Percentiles rank a stretch among this genome's conserved stretches.
Evolutionary conservation across 139 green algal genomes (phyloP).

Genomic region (Nannochloris sp.): DNA sequence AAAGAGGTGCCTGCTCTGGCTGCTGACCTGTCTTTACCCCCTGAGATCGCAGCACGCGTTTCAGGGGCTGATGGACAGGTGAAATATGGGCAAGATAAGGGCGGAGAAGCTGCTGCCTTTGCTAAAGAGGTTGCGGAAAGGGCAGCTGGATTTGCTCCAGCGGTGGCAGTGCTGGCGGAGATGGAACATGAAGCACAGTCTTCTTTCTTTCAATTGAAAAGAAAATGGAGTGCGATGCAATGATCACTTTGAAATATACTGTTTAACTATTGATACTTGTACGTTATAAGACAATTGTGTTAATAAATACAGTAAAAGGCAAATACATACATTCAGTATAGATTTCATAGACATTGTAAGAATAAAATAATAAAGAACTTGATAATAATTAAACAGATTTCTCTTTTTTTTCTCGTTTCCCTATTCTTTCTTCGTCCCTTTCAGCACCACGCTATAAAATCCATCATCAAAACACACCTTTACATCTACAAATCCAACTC

Average conservation of each 20-base stretch:
- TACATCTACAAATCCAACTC: not conserved
- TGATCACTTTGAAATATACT: not conserved
- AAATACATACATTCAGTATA: slow-evolving; percentile 4
- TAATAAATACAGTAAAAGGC: not conserved
- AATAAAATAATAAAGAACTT: slow-evolving; percentile 10
- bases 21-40: slow-evolving; percentile 54
- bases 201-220: slow-evolving; percentile 54
- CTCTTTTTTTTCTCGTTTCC: not conserved
- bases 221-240: slow-evolving; percentile 19
- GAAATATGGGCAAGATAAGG: not conserved
- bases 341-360: slow-evolving; percentile 9
- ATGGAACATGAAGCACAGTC: slow-evolving; percentile 59
- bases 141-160: slow-evolving; percentile 38
- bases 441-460: not conserved
- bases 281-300: not conserved
- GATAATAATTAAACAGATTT: not conserved
- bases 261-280: no score
- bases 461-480: not conserved
- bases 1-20: slow-evolving; percentile 31
- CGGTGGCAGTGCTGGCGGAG: slow-evolving; percentile 45
- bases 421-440: not conserved
- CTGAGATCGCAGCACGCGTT: slow-evolving; percentile 22
- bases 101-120: not conserved
- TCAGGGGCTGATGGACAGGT: slow-evolving; percentile 19
- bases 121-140: slow-evolving; percentile 22